phyloP scores from a whole-genome alignment of 73 alveolate species.

The Urostyla sp. region DNA sequence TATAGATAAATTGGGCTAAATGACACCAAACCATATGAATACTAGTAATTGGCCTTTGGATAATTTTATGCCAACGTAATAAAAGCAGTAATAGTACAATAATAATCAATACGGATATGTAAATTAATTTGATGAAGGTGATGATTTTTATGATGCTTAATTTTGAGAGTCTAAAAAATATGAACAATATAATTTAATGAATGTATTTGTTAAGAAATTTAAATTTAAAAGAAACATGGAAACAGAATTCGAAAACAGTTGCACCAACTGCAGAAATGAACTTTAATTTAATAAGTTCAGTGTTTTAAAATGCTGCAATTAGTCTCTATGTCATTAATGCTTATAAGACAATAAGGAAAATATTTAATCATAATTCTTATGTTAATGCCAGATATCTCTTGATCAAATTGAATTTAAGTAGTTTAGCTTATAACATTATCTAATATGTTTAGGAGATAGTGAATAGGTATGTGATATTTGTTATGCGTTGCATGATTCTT shows the following conservation, averaged over 20 bases:
- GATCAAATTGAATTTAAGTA: not conserved
- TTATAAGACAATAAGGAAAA: not conserved
- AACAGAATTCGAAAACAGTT: too few species aligned
- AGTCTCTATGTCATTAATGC: not conserved
- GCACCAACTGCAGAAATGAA: not conserved
- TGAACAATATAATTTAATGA: not conserved
- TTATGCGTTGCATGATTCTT: not conserved
- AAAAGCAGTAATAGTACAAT: not conserved
- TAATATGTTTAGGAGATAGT: too few species aligned
- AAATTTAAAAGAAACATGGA: conserved; percentile 19
- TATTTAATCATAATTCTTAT: not conserved
- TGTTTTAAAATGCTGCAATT: not conserved
- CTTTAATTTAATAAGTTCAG: not conserved
- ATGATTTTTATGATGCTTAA: not conserved
- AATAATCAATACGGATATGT: not conserved
- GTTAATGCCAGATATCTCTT: not conserved
- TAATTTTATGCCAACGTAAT: not conserved
- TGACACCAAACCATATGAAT: conserved; percentile 2
- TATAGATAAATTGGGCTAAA: conserved; percentile 34
- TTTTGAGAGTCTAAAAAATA: conserved; percentile 14
- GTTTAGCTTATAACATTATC: too few species aligned
- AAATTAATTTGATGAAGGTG: not conserved
- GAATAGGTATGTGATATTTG: too few species aligned
- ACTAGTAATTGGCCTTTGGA: not conserved
- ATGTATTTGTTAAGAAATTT: not conserved